These are phyloP conservation scores for Cordyceps pruinosa DNA, from an alignment of 2,329 filamentous ascomycete genomes.

Conservation along the genomic window DNA sequence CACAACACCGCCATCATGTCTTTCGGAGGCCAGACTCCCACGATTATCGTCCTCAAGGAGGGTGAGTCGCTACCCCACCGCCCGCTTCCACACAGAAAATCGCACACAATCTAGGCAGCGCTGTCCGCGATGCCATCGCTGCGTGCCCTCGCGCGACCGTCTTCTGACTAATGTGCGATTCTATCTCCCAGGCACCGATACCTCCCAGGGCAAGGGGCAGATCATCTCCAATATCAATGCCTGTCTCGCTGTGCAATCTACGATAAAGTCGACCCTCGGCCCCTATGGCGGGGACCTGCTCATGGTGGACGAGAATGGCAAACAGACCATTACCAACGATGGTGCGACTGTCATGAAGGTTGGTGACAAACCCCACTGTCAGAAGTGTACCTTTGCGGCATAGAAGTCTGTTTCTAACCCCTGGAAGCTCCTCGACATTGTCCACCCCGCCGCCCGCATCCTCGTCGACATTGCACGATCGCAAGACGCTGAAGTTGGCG, in stretches of 20 bases:
- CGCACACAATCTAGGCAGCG: constrained; percentile 7
- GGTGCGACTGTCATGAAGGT: constrained; percentile 99
- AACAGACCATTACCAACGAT: constrained; percentile 97
- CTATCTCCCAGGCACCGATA: constrained; percentile 70
- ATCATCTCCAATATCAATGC: constrained; percentile 98
- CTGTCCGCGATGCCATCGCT: neutral
- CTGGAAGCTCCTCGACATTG: constrained; percentile 83
- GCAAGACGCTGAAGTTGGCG: constrained; percentile 97
- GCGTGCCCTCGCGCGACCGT: neutral
- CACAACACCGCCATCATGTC: constrained; percentile 57
- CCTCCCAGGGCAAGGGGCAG: constrained; percentile 94
- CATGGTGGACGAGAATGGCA: constrained; percentile 92
- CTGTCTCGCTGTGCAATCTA: constrained; percentile 89
- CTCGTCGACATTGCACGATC: constrained; percentile 97
- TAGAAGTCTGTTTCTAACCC: neutral
- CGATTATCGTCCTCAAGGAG: constrained; percentile 96
- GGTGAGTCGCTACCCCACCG: constrained; percentile 55
- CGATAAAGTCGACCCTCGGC: constrained; percentile 90
- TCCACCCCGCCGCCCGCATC: constrained; percentile 93
- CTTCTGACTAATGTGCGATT: constrained; percentile 16
- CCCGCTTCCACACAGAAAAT: constrained; percentile 11
- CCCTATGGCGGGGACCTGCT: constrained; percentile 95
- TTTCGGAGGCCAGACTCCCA: constrained; percentile 94
- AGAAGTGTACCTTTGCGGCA: neutral
- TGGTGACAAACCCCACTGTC: constrained; percentile 19